These are phyloP conservation scores for Umbelopsis sp. DNA, from an alignment of 371 early-diverging fungal genomes.

Conservation along the genomic window DNA sequence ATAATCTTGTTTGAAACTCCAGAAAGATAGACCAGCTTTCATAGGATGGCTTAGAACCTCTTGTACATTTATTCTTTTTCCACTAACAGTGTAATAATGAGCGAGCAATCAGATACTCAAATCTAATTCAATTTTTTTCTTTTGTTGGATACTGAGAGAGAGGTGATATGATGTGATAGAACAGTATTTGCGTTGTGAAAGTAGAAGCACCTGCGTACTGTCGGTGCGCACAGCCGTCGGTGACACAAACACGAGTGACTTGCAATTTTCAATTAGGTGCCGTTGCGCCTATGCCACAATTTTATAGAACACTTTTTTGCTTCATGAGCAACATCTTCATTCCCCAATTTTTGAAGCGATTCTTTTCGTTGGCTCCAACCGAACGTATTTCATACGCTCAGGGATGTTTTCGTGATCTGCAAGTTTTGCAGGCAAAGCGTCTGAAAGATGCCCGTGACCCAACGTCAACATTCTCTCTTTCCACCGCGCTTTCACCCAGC, in stretches of 20 bases:
- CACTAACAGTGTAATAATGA: constrained; percentile 5
- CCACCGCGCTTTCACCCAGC: neutral
- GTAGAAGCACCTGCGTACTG: no score
- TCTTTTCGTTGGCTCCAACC: neutral
- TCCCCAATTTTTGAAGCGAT: constrained; percentile 2
- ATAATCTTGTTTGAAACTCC: neutral
- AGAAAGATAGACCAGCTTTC: constrained; percentile 7
- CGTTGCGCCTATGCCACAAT: neutral
- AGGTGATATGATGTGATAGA: no score
- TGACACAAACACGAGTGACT: neutral
- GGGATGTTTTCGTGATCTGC: neutral
- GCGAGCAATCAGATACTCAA: no score
- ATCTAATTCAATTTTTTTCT: no score
- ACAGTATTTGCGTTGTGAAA: no score
- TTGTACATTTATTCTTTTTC: constrained; percentile 16
- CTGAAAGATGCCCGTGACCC: constrained; percentile 1
- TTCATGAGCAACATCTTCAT: constrained; percentile 2
- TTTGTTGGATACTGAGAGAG: no score
- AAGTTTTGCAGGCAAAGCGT: neutral
- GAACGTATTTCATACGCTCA: neutral
- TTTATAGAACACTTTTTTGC: neutral
- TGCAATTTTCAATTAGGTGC: neutral
- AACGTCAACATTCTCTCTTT: neutral
- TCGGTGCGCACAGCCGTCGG: no score
- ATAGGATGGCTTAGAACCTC: constrained; percentile 7